Evolutionary conservation across 495 filamentous ascomycete genomes (phyloP), one percentile per base, ranked within the genome.

Genomic region (Friedmanniomyces endolithicus): DNA sequence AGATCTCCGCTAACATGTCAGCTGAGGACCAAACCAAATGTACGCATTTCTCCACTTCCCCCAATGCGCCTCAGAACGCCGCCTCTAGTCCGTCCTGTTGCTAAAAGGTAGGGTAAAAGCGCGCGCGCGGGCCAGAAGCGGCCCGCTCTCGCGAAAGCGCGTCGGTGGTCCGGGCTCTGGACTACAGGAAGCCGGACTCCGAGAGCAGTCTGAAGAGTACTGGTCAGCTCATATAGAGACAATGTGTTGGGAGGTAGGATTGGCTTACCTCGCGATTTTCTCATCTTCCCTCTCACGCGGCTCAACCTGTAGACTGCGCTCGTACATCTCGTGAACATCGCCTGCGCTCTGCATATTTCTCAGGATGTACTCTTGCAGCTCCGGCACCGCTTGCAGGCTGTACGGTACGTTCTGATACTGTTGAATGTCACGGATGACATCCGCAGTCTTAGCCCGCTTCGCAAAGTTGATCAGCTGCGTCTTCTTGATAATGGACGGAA

Each of bases 281-380:
- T 98, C 92, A 68, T 98, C 92, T 70, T 97, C 92, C 60, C 92
- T 78, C 71, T 97, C 92, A 62, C 94, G 76, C 44, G 94, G 92
- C 69, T 98, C 92, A 49, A 98, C 83, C 58, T 80, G 75, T 74
- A 97, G 75, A 67, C 87, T 94, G 72, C 85, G 85, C 65, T 97
- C 88, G 71, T 96, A 98, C 94, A 97, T 96, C 74, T 97, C 89
- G 69, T 96, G 89, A 56, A 98, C 90, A 66, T 97, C 94, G 41
- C 86, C 85, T 1, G 92, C 92, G 11, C 80, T 80, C 71, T 90
- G 83, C 80, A 98, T 90, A 68, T 95, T 95, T 64, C 81, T 86
- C 55, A 96, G 74, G 53, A 98, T 96, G 71, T 96, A 97, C 60
- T 97, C 90, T 68, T 97, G 94, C 61, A 98, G 77, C 67, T 97